These are phyloP conservation scores for Cordyceps tenuipes DNA, from an alignment of 2,329 filamentous ascomycete genomes.

Conservation along the genomic window DNA sequence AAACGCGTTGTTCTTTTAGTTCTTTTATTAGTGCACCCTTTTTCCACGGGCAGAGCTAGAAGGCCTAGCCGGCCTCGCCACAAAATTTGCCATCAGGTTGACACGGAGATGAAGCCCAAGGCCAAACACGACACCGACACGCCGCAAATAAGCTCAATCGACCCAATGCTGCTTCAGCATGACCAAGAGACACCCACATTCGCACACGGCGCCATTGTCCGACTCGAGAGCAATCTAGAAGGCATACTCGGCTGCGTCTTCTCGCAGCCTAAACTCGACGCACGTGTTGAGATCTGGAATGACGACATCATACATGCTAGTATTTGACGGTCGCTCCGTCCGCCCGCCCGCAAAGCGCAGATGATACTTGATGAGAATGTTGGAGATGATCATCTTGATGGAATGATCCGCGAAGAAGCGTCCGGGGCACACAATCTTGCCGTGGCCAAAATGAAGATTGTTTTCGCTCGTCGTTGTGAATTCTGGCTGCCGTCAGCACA, in stretches of 20 bases:
- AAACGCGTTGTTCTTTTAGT: no score
- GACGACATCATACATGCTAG: background rate
- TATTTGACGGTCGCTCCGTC: background rate
- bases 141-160: background rate
- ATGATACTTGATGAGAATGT: background rate
- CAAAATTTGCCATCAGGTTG: no score
- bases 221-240: background rate
- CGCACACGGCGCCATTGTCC: background rate
- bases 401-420: background rate
- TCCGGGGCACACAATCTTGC: conserved; percentile 3
- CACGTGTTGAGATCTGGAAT: background rate
- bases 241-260: background rate
- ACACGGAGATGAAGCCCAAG: no score
- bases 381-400: conserved; percentile 6
- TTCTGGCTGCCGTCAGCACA: background rate
- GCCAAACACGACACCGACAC: background rate
- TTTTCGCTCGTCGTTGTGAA: conserved; percentile 8
- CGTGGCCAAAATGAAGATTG: conserved; percentile 1
- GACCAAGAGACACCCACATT: background rate
- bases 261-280: conserved; percentile 1
- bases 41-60: no score
- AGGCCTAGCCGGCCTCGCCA: no score
- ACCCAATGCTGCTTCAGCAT: background rate
- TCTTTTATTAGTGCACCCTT: no score
- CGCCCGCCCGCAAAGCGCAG: background rate